A percentile compares a stretch with the other conserved stretches of the same genome.
Conservation (phyloP, 441 rosid species). For the Adansonia grandidieri region DNA sequence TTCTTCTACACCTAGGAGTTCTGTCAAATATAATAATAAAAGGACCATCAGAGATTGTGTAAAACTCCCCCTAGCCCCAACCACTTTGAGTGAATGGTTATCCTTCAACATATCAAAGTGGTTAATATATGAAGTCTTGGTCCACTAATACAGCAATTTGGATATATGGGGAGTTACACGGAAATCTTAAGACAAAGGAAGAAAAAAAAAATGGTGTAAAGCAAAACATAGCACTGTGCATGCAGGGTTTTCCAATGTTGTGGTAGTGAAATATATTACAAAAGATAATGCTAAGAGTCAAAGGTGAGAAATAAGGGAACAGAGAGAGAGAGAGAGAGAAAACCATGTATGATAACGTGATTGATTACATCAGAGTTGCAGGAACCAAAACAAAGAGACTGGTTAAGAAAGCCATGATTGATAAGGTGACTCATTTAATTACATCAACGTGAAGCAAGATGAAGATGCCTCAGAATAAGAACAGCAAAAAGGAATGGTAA, state of each 20-base stretch:
- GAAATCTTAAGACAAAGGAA: neutral
- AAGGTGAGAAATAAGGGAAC: neutral
- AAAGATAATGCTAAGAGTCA: neutral
- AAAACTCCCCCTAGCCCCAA: neutral
- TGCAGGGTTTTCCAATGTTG: neutral
- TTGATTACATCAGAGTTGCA: neutral
- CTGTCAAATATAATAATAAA: conserved; percentile 38
- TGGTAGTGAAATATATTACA: neutral
- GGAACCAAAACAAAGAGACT: neutral
- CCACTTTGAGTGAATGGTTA: neutral
- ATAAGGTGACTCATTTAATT: neutral
- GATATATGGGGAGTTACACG: neutral
- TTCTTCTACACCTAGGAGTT: conserved; percentile 66
- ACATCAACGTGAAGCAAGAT: neutral
- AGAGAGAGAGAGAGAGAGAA: neutral
- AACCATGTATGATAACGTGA: neutral
- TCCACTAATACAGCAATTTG: neutral
- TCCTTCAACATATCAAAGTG: neutral
- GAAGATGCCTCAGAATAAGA: neutral
- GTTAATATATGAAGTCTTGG: neutral
- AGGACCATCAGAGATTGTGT: neutral
- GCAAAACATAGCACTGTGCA: neutral
- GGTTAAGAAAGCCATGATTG: neutral
- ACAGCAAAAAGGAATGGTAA: neutral
- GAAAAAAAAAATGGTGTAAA: neutral